Base-by-base conservation (phyloP, 2,329 filamentous ascomycete species). In the Fusarium aywerte region DNA sequence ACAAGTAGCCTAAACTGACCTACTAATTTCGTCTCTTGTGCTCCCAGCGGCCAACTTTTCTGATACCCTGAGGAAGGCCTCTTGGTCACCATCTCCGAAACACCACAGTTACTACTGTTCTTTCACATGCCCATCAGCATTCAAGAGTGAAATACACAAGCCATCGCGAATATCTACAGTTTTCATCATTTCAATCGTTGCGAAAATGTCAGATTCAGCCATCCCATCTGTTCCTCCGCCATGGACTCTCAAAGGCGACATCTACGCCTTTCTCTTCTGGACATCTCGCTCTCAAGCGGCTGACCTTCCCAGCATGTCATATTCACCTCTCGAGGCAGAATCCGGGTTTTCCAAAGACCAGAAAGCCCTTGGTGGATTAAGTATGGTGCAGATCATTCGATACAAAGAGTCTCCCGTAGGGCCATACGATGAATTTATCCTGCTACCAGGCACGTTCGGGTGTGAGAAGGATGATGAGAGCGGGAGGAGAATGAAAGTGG, bases 371-470 rank as follows among this genome's bases (percentile, higher is more conserved):
- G 83, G 83, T 16, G 83, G 84, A 0, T 62, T 85, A 8, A 77
- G 80, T 63, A 81, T 83, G 76, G 74, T 85, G 16, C 83, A 85
- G 73, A 72, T 87, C 53, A 77, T 87, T 29, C 79, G 84, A 10
- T 87, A 87, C 70, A 76, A 73, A 2, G 79, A 84, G 20, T 82
- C 80, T 5, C 84, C 84, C 0, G 83, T 84, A 4, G 85, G 85
- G 0, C 78, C 83, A 0, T 87, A 87, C 58, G 84, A 87, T 65
- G 84, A 87, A 73, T 70, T 87, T 54, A 74, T 84, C 25, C 67
- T 86, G 29, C 73, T 79, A 4, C 84, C 84, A 0, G 84, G 84
- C 2, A 76, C 71, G 33, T 85, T 82, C 59, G 76, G 78, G 15
- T 82, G 82, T 62, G 75, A 76, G 12, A 75, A 79, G 21, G 79